Percentiles rank a stretch among this genome's conserved stretches.
Evolutionary conservation across 495 filamentous ascomycete species (phyloP).

Genomic region (Lasiosphaeria miniovina): DNA sequence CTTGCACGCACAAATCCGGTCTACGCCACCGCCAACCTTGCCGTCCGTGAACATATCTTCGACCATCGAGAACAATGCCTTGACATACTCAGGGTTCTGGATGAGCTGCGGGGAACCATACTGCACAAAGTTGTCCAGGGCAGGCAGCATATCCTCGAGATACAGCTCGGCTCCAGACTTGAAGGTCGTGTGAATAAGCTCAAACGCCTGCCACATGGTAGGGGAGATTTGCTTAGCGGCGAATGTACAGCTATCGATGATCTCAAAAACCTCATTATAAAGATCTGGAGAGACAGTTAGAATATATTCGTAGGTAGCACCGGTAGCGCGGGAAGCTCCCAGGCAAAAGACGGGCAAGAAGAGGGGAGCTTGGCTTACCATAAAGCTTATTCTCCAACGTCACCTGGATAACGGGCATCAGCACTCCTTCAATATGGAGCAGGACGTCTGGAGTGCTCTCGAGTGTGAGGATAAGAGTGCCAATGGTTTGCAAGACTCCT

Average conservation of each 20-base stretch:
- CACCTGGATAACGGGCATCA: slow-evolving; percentile 95
- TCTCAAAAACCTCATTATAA: slow-evolving; percentile 97
- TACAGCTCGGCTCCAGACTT: slow-evolving; percentile 96
- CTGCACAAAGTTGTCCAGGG: slow-evolving; percentile 93
- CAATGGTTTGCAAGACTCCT: slow-evolving; percentile 95
- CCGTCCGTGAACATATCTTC: slow-evolving; percentile 67
- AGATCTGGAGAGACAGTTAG: slow-evolving; percentile 55
- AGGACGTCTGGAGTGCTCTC: slow-evolving; percentile 96
- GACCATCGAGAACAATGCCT: slow-evolving; percentile 81
- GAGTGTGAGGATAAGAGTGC: slow-evolving; percentile 91
- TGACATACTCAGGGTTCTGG: slow-evolving; percentile 80
- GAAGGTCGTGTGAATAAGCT: slow-evolving; percentile 93
- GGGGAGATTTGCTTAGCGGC: slow-evolving; percentile 90
- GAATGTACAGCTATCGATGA: slow-evolving; percentile 99
- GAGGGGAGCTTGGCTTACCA: slow-evolving; percentile 38
- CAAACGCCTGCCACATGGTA: slow-evolving; percentile 98
- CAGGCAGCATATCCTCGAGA: slow-evolving; percentile 97
- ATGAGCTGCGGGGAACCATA: slow-evolving; percentile 78
- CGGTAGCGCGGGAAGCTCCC: not conserved
- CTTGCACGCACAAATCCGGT: slow-evolving; percentile 98
- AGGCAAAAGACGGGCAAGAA: not conserved
- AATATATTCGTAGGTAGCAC: not conserved
- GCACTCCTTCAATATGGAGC: slow-evolving; percentile 84
- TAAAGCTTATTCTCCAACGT: slow-evolving; percentile 97
- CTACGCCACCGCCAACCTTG: slow-evolving; percentile 82